Evolutionary conservation across 306 rosid genomes (phyloP), one percentile per base, ranked within the genome.

Genomic region (Corylus avellana): DNA sequence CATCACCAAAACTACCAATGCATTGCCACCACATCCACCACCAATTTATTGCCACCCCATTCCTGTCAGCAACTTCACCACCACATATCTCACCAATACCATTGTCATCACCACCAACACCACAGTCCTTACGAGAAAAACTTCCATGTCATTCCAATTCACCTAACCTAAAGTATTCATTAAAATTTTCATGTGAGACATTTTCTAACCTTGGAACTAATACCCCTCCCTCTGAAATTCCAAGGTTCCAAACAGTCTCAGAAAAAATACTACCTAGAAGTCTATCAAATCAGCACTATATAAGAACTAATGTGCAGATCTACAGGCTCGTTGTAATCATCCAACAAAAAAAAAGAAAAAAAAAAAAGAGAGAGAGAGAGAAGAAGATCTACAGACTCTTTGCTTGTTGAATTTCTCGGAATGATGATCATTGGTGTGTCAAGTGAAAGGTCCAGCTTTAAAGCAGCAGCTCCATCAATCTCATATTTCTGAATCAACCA

Each of bases 401-500:
- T 93, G 90, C 99, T 93, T 48, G 59, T 82, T 79, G 98, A 93
- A 87, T 93, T 85, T 86, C 88, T 82, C n/a, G 98, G 99, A 87
- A 95, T 88, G 82, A 95, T 64, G 49, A 95, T 95, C 76, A 91
- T 89, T 78, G 99, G 98, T 70, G 99, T 91, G 78, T 95, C 99
- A 14, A 95, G 98, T n/a, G 97, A 87, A 72, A 95, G 96, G 79
- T 95, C 99, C 78, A 95, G 89, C 86, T 95, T 93, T 59, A 95
- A 83, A 29, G 99, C 96, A 18, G 92, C 54, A 80, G 99, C 97
- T 77, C 99, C 99, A 76, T 95, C 99, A 67, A 95, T 93, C 86
- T 95, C 99, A 77, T 87, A 89, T 84, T 95, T 95, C 89, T 93
- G 92, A 85, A 95, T 92, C 77, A 95, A 80, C 99, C 99, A 89